Base-by-base conservation (phyloP, 2,329 filamentous ascomycete genomes). In the Metarhizium anisopliae region DNA sequence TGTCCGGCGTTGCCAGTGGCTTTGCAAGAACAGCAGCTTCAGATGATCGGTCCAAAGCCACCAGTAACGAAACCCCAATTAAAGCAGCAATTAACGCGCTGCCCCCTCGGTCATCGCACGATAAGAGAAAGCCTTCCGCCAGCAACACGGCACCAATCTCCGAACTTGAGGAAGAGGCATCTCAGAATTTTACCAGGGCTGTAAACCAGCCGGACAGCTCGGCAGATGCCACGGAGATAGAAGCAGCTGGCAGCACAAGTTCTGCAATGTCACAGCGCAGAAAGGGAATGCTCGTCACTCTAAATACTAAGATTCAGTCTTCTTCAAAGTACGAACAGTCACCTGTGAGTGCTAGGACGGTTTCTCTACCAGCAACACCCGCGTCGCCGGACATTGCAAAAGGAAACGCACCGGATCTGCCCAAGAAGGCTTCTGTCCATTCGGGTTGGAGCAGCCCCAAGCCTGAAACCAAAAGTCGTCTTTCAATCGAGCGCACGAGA, bases 1-100 rank as follows among this genome's bases (percentile, higher is more conserved):
- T 74, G 6, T 73, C 76, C 2, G 69, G 72, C 16, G 67, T 69
- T 14, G 74, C 70, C 56, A 74, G 71, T 57, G 16, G n/a, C 6
- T 63, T 71, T 2, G 71, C 72, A 42, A 60, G 59, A 30, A 58
- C 57, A 20, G 57, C 74, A 16, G 14, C 6, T 49, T 69, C 71
- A 0, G 71, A 73, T 25, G 68, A 71, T 25, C 7, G 45, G 4
- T 40, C 20, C 30, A 40, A 13, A 29, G 13, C 50, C 32, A 38
- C 5, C 6, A 36, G 32, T 16, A 36, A 38, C 14, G 36, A 40
- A 40, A 16, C 16, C 11, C 18, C 14, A 7, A 10, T 5, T 16
- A 51, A 38, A 38, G 8, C 29, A 5, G 8, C 50, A 38, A 40
- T 11, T 29, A 18, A 7, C 18, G 32, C 14, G 29, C 16, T 30